Percentiles rank a stretch among this genome's conserved stretches.
Conservation (phyloP, 208 protist species). For the Trypanosoma rangeli region DNA sequence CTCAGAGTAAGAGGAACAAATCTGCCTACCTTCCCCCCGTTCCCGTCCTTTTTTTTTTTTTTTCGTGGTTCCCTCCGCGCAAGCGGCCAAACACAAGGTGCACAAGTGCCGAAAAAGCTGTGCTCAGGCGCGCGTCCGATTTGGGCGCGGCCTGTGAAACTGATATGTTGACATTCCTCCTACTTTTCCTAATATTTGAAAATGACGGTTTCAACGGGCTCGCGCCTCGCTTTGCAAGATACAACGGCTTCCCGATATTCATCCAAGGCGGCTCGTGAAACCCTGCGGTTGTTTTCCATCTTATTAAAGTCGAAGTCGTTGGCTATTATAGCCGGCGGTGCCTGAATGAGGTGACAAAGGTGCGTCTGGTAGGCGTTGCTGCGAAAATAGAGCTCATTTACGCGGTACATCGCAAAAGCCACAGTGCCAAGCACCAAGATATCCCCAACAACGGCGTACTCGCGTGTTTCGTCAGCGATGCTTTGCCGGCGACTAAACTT, state of each 20-base stretch:
- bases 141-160: no score
- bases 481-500: conserved; percentile 62
- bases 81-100: no score
- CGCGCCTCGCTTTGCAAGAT: conserved; percentile 38
- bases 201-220: conserved; percentile 69
- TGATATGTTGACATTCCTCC: no score
- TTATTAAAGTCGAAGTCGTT: conserved; percentile 88
- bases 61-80: no score
- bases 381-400: conserved; percentile 60
- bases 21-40: no score
- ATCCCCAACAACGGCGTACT: conserved; percentile 78
- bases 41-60: no score
- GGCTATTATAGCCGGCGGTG: conserved; percentile 83
- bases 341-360: conserved; percentile 58
- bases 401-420: conserved; percentile 58
- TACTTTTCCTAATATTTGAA: conserved; percentile 71
- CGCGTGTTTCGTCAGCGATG: conserved; percentile 76
- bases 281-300: conserved; percentile 56
- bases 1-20: no score
- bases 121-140: no score
- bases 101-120: no score
- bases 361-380: conserved; percentile 81
- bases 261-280: conserved; percentile 62
- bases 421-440: conserved; percentile 61
- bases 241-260: conserved; percentile 76